Conservation (phyloP, 2,329 filamentous ascomycete species). For the Nemania sp. region DNA sequence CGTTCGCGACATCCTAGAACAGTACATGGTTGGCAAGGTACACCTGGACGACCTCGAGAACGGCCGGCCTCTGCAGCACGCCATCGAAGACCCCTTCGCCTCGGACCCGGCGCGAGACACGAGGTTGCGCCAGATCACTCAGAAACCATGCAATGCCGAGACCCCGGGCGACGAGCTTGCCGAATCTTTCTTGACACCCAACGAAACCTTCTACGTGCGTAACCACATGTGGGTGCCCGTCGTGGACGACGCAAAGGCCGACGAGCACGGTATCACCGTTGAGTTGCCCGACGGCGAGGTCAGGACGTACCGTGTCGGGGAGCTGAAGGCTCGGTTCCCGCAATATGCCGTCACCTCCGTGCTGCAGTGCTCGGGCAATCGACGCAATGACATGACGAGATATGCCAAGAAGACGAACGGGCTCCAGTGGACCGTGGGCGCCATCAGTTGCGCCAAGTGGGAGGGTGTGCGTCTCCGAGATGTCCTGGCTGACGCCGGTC, state of each 20-base stretch:
- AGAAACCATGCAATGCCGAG: conserved; percentile 56
- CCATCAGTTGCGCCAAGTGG: conserved; percentile 53
- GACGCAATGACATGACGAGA: conserved; percentile 51
- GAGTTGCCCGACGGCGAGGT: conserved; percentile 50
- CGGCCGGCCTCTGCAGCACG: conserved; percentile 56
- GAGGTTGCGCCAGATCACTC: conserved; percentile 46
- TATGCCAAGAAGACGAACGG: conserved; percentile 50
- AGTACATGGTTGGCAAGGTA: conserved; percentile 66
- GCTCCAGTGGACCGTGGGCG: conserved; percentile 53
- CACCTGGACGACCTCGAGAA: conserved; percentile 62
- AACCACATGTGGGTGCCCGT: conserved; percentile 55
- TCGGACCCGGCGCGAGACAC: conserved; percentile 49
- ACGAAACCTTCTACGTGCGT: conserved; percentile 51
- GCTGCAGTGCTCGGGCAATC: conserved; percentile 54
- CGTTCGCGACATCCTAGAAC: conserved; percentile 66
- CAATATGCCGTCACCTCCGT: conserved; percentile 50
- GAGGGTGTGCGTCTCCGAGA: conserved; percentile 51
- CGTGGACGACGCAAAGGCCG: conserved; percentile 40
- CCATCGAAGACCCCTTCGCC: conserved; percentile 62
- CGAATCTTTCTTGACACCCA: conserved; percentile 50
- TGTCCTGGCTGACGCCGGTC: conserved; percentile 48
- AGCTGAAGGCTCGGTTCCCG: conserved; percentile 50
- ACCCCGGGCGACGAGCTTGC: conserved; percentile 48
- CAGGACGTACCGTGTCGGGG: conserved; percentile 46
- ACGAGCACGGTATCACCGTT: conserved; percentile 46